Evolutionary conservation across 257 asterid species (phyloP), one percentile per base, ranked within the genome.

Genomic region (Prunella vulgaris): DNA sequence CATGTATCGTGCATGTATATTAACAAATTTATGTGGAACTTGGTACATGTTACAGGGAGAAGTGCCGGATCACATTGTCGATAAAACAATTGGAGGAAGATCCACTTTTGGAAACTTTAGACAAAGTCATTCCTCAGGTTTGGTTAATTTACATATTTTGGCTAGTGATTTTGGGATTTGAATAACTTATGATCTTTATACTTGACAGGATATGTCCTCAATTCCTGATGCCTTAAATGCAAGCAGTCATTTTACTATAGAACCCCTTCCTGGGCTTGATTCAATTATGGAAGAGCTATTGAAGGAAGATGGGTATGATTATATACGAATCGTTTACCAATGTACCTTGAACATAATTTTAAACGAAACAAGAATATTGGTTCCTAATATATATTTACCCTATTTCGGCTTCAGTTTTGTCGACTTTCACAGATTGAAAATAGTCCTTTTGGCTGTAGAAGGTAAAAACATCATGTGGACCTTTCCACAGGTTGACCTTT

Each of bases 51-150:
- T 70, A 63, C 86, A 92, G 97, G 79, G 88, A 60, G 71, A 93
- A 87, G 80, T 79, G 88, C 32, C 80, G 96, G 79, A 73, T 88
- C 74, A 82, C 90, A 25, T 74, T 93, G 86, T 93, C 99, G 38
- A 86, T 93, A 73, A 93, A 87, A 74, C 99, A 93, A 76, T 74
- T 93, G 72, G 95, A 88, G 81, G 97, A 90, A 82, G 99, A 93
- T 78, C 99, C 99, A 40, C 84, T 90, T 51, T 69, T 90, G 33
- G 97, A 90, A 83, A 93, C 99, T 24, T 75, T 93, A 75, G 99
- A 90, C 82, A 87, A 87, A 83, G 99, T 87, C 66, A 93, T 93
- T 71, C 95, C 96, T 70, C 95, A 88, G 97, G 98, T 90, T 67
- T 53, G 79, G 14, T 32, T 25, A 51, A 33, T 44, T 63, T 48